Evolutionary conservation across 2,329 filamentous ascomycete species (phyloP).

Genomic region (Didymella glomerata): DNA sequence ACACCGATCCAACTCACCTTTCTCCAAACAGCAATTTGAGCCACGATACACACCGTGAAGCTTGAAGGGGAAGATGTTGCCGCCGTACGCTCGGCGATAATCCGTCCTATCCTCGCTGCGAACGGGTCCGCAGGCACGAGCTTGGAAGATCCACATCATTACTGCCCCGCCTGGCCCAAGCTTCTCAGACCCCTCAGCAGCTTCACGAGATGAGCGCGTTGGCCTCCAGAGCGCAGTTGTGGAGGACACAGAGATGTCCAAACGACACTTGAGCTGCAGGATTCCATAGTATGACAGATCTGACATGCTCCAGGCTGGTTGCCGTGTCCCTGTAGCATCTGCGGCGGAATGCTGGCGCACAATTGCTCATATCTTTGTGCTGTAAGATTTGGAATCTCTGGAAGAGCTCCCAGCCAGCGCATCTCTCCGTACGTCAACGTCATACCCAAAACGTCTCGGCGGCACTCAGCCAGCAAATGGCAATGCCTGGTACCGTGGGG

Average conservation of each 20-base stretch:
- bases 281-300: neutral
- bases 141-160: neutral
- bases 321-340: neutral
- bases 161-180: constrained; percentile 11
- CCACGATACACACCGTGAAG: neutral
- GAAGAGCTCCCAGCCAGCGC: constrained; percentile 1
- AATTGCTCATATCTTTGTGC: neutral
- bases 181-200: constrained; percentile 5
- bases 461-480: constrained; percentile 2
- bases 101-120: neutral
- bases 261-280: neutral
- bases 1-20: no score
- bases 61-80: neutral
- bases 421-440: neutral
- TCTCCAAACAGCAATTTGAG: neutral
- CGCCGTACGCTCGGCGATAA: neutral
- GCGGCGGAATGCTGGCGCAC: neutral
- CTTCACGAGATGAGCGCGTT: neutral
- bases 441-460: constrained; percentile 12
- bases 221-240: neutral
- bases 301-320: neutral
- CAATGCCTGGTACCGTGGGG: neutral
- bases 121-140: constrained; percentile 7
- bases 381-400: constrained; percentile 9
- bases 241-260: neutral